Base-by-base conservation (phyloP, 2,329 filamentous ascomycete genomes). In the Geosmithia putterillii region DNA sequence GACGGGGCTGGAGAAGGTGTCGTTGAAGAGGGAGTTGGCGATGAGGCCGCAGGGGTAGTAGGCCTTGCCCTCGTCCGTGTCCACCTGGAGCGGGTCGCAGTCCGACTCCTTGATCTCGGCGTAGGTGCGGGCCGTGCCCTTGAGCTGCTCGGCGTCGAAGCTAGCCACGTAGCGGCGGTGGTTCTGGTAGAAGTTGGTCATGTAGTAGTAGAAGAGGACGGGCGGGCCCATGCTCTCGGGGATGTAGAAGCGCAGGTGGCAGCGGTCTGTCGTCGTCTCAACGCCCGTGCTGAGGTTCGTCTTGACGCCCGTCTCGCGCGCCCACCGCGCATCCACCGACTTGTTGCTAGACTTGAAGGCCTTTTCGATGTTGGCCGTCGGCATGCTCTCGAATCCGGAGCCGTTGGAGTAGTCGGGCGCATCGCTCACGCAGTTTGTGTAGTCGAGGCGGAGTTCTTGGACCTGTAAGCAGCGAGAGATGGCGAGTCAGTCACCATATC, bases 181-280 rank as follows among this genome's bases (percentile, higher is more conserved):
- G 60, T 98, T 98, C 64, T 98, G 92, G 69, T 96, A 96, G 67
- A 98, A 98, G 66, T 96, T 95, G 45, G 87, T 90, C 49, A 98
- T 79, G 52, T 84, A 83, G 64, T 98, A 98, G 69, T 95, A 98
- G 63, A 96, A 79, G 47, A 90, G 76, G 10, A 98, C 85, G 0
- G 90, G 88, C 1, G 88, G 77, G 3, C 74, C 71, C 63, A 98
- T 81, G 46, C 79, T 69, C 54, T 90, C 81, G 2, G 87, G 86
- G 8, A 95, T 79, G 32, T 75, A 69, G 64, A 96, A 95, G 48
- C 78, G 71, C 44, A 98, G 63, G 25, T 74, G 74, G 72, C 92
- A 98, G 64, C 76, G 53, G 47, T 64, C 65, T 41, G 66, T 64
- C 20, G 51, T 60, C 43, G 63, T 48, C 8, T 47, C 46, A 23